A percentile compares a stretch with the other conserved stretches of the same genome.
Conservation (phyloP, 2,329 filamentous ascomycete species). For the Geosmithia putterillii region DNA sequence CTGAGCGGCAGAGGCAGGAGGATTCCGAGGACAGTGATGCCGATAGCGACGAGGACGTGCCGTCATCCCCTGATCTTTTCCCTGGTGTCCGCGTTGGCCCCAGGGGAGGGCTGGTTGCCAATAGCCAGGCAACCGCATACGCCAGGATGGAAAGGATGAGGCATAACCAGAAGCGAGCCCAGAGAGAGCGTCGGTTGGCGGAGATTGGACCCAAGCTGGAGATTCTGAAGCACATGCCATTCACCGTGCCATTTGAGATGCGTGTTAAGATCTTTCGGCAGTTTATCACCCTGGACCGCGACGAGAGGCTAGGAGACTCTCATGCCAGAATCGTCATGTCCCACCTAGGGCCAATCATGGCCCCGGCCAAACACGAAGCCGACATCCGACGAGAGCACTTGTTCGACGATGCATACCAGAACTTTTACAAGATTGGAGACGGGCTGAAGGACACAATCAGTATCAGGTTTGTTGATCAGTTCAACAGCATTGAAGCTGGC, state of each 20-base stretch:
- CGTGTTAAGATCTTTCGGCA: slow-evolving; percentile 87
- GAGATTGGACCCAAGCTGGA: slow-evolving; percentile 77
- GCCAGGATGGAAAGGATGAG: slow-evolving; percentile 52
- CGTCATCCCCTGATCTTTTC: not conserved
- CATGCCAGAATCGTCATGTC: not conserved
- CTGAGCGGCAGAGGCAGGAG: slow-evolving; percentile 60
- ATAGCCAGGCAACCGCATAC: slow-evolving; percentile 17
- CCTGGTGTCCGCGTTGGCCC: not conserved
- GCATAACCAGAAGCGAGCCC: slow-evolving; percentile 51
- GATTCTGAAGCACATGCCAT: slow-evolving; percentile 90
- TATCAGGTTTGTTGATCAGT: slow-evolving; percentile 91
- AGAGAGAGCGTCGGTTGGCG: slow-evolving; percentile 60
- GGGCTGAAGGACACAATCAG: slow-evolving; percentile 89
- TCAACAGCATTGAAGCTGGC: slow-evolving; percentile 74
- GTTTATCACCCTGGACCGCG: slow-evolving; percentile 67
- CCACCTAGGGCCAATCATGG: not conserved
- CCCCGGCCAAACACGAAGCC: slow-evolving; percentile 53
- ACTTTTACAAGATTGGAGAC: slow-evolving; percentile 73
- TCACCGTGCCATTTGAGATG: slow-evolving; percentile 86
- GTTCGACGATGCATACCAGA: slow-evolving; percentile 74
- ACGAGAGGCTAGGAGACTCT: slow-evolving; percentile 8
- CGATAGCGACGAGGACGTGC: slow-evolving; percentile 21
- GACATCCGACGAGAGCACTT: slow-evolving; percentile 66
- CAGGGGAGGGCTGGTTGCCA: not conserved
- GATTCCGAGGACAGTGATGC: slow-evolving; percentile 15